These are phyloP conservation scores for Phytophthora melonis DNA, from an alignment of 352 stramenopile species.

Conservation along the genomic window DNA sequence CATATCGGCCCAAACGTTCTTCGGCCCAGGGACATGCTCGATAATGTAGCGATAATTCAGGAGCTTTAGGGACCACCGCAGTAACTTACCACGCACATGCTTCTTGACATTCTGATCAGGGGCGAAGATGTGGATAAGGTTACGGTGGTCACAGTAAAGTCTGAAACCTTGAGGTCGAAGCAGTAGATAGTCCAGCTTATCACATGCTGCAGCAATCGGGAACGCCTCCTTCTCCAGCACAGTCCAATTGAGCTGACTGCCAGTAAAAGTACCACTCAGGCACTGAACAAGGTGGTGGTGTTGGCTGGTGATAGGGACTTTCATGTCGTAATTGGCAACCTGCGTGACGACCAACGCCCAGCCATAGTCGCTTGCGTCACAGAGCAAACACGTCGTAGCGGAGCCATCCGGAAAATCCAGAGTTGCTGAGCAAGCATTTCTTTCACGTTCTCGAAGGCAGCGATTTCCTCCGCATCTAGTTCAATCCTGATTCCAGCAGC, in stretches of 20 bases:
- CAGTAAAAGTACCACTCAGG: too few relatives aligned
- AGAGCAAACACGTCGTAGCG: constrained; percentile 10
- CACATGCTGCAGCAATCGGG: constrained; percentile 6
- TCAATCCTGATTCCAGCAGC: constrained; percentile 1
- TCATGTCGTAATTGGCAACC: too few relatives aligned
- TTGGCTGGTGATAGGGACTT: too few relatives aligned
- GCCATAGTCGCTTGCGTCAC: too few relatives aligned
- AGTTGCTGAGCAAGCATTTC: neutral
- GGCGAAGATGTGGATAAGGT: constrained; percentile 17
- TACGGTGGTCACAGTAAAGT: constrained; percentile 13
- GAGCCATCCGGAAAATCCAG: constrained; percentile 10
- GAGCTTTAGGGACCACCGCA: constrained; percentile 16
- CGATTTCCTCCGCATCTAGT: too few relatives aligned
- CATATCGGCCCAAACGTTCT: constrained; percentile 33
- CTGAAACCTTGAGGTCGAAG: neutral
- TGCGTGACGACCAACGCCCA: too few relatives aligned
- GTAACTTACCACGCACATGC: constrained; percentile 11
- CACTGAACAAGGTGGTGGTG: too few relatives aligned
- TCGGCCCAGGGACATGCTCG: constrained; percentile 1
- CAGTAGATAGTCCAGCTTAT: constrained; percentile 16
- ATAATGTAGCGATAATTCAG: too few relatives aligned
- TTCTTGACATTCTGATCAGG: constrained; percentile 7
- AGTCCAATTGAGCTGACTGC: neutral
- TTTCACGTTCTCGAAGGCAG: neutral
- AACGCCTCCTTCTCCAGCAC: constrained; percentile 11